Percentiles rank a stretch among this genome's conserved stretches.
Conservation (phyloP, 192 early-diverging fungal species). For the Backusella sp. region DNA sequence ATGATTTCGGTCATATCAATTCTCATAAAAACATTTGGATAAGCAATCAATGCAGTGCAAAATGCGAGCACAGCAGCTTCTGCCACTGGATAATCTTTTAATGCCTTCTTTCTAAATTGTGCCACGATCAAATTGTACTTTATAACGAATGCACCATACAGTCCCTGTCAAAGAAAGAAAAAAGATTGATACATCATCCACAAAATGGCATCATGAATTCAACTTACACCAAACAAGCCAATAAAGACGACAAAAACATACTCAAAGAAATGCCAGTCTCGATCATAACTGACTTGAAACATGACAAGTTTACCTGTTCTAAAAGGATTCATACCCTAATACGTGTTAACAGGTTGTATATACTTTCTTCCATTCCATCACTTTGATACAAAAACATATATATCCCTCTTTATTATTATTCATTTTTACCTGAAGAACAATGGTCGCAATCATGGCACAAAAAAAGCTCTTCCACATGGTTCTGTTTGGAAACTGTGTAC, state of each 20-base stretch:
- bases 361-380: not conserved
- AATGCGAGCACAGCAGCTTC: constrained; percentile 67
- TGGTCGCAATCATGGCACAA: constrained; percentile 93
- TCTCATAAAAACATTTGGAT: constrained; percentile 72
- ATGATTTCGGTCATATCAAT: constrained; percentile 87
- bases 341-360: not conserved
- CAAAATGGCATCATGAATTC: not conserved
- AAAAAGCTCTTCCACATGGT: constrained; percentile 98
- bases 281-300: constrained; percentile 92
- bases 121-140: constrained; percentile 69
- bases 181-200: not conserved
- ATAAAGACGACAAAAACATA: constrained; percentile 76
- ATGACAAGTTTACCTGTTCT: constrained; percentile 95
- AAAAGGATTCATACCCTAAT: constrained; percentile 85
- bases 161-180: constrained; percentile 45
- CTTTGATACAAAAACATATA: not conserved
- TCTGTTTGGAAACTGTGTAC: constrained; percentile 90
- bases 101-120: constrained; percentile 65
- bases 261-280: constrained; percentile 96
- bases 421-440: constrained; percentile 69
- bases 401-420: too few species aligned
- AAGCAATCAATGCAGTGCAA: constrained; percentile 64
- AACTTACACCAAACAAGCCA: constrained; percentile 74
- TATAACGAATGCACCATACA: constrained; percentile 79
- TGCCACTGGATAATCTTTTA: constrained; percentile 62